Evolutionary conservation across 2,329 filamentous ascomycete species (phyloP), one percentile per base, ranked within the genome.

Genomic region (Fusarium paranaense): DNA sequence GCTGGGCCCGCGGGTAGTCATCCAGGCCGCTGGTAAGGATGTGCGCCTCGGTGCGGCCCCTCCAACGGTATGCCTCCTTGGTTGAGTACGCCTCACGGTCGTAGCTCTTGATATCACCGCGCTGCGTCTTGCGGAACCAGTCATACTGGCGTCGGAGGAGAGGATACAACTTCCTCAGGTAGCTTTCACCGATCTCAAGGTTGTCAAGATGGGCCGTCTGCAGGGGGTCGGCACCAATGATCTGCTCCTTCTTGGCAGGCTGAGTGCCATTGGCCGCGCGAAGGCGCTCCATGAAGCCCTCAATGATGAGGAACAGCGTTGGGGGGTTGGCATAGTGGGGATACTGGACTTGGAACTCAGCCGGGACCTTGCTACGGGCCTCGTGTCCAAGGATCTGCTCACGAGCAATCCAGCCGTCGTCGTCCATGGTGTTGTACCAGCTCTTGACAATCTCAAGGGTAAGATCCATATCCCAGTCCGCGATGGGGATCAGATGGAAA

Each of bases 261-360:
- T 83, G 78, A 62, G 83, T 88, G 22, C 87, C 88, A 66, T 90
- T 90, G 45, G 83, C 80, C 70, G 85, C 85, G 66, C 91, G 89
- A 38, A 97, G 88, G 81, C 94, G 95, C 80, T 95, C 92, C 79
- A 97, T 90, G 79, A 98, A 95, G 11, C 89, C 89, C 74, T 97
- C 94, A 18, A 99, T 87, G 69, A 97, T 92, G 80, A 98, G 91
- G 84, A 98, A 98, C 2, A 98, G 88, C 0, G 97, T 98, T 0
- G 97, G 97, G 0, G 97, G 97, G 82, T 99, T 99, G 61, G 97
- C 97, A 79, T 98, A 98, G 82, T 98, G 95, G 27, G 97, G 96
- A 80, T 98, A 98, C 80, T 98, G 97, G 16, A 95, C 90, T 78
- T 97, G 95, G 82, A 99, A 99, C 83, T 98, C 95, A 6, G 88